Evolutionary conservation across 352 stramenopile genomes (phyloP).

Genomic region (Globisporangium carolinianum): DNA sequence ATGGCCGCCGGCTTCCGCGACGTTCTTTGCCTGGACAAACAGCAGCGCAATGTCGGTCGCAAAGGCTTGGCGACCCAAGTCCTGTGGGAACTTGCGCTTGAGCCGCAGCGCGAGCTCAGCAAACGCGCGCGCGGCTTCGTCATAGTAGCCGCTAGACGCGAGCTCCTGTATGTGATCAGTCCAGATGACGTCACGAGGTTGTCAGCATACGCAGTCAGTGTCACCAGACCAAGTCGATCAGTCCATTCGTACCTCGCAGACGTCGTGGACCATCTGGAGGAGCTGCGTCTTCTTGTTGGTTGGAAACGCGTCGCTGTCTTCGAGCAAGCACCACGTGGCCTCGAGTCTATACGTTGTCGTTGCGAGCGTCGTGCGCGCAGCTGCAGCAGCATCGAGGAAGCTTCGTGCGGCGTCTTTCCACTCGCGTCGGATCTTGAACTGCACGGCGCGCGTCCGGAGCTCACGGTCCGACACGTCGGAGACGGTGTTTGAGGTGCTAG

Average conservation of each 20-base stretch:
- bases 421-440: constrained; percentile 64
- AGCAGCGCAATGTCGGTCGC: constrained; percentile 36
- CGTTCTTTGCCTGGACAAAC: constrained; percentile 45
- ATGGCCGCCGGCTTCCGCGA: constrained; percentile 49
- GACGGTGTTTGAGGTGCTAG: not conserved
- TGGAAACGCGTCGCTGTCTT: constrained; percentile 36
- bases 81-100: constrained; percentile 50
- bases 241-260: constrained; percentile 32
- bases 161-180: constrained; percentile 24
- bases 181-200: not conserved
- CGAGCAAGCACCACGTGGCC: constrained; percentile 57
- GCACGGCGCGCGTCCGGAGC: constrained; percentile 50
- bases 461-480: constrained; percentile 36
- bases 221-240: too few relatives aligned
- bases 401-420: constrained; percentile 47
- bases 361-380: constrained; percentile 26
- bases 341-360: constrained; percentile 54
- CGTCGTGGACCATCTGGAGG: constrained; percentile 29
- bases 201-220: not conserved
- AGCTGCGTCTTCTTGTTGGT: constrained; percentile 26
- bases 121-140: constrained; percentile 54
- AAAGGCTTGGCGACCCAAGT: constrained; percentile 28
- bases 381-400: constrained; percentile 46
- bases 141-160: constrained; percentile 47
- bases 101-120: constrained; percentile 51